Evolutionary conservation across 345 rosid species (phyloP), one percentile per base, ranked within the genome.

Genomic region (Aquilaria malaccensis): DNA sequence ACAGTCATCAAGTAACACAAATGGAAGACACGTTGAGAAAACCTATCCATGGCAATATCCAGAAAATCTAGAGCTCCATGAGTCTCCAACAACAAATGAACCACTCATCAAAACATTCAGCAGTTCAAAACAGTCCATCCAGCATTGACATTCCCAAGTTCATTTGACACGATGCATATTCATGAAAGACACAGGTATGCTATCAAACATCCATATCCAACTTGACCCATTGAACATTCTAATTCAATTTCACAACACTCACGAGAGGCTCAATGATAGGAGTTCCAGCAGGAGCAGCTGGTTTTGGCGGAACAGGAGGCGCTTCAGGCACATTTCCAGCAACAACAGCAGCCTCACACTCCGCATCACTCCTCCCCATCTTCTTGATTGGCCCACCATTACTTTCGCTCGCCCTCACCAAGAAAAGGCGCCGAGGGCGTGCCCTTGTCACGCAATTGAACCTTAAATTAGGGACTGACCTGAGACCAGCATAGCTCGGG

Each of bases 271-370:
- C 72, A 60, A 84, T 79, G 4, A 75, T 72, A 1, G 97, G 98
- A 33, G 97, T 93, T 63, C 96, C 95, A 61, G 74, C 79, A 5
- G 98, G 97, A 33, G 90, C 75, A 2, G 72, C 90, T 3, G 97
- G 89, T 71, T 67, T 87, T 12, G 90, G 89, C 9, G 84, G 97
- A 47, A 80, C 80, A 9, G 94, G 88, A 75, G 97, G 98, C 37
- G 94, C 88, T 45, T 89, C 83, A 0, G 96, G 96, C 11, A 75
- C 85, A 50, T 80, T 84, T 13, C 98, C 98, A 1, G 85, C 87
- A 43, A 79, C 92, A 67, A 93, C 92, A 2, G 85, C 90, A 13
- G 96, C 96, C 72, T 93, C 98, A 7, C 89, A 89, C 61, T 93
- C 92, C 11, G 89, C 98, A 49, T 84, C 89, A 30, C 65, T 85